Percentiles rank a stretch among this genome's conserved stretches.
phyloP scores from a whole-genome alignment of 1,139 yeast genomes.

The Lodderomyces metapsilosis region DNA sequence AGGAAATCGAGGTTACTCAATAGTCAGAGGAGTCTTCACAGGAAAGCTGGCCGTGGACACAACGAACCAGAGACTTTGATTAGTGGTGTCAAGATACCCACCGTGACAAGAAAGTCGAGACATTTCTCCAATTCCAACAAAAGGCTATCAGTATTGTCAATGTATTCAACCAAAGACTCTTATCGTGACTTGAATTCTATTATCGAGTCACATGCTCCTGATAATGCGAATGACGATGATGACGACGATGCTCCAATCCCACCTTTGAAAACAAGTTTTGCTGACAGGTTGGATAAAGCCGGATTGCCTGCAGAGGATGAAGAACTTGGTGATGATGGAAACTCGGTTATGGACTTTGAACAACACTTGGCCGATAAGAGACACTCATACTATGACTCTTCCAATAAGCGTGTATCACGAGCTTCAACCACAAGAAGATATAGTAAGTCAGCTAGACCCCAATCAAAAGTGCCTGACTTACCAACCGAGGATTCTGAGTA shows the following conservation, averaged over 20 bases:
- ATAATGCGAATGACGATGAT: constrained; percentile 22
- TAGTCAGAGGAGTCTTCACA: constrained; percentile 39
- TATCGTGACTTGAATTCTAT: constrained; percentile 60
- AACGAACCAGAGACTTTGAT: constrained; percentile 36
- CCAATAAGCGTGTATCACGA: constrained; percentile 22
- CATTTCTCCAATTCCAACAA: constrained; percentile 61
- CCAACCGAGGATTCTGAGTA: constrained; percentile 30
- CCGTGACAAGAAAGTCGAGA: constrained; percentile 66
- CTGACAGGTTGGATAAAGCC: constrained; percentile 43
- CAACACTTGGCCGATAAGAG: constrained; percentile 43
- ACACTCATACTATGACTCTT: constrained; percentile 32
- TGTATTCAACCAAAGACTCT: constrained; percentile 67
- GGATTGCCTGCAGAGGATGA: constrained; percentile 31
- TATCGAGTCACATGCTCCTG: constrained; percentile 26
- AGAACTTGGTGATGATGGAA: constrained; percentile 34
- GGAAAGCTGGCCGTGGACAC: constrained; percentile 18
- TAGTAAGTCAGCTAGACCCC: constrained; percentile 26
- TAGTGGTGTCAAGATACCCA: constrained; percentile 65
- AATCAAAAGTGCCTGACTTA: constrained; percentile 33
- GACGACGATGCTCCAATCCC: constrained; percentile 24
- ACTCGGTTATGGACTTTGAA: constrained; percentile 43
- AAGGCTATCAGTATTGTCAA: constrained; percentile 65
- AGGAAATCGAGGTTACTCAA: constrained; percentile 44
- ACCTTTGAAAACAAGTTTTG: constrained; percentile 42
- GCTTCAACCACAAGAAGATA: constrained; percentile 23